These are phyloP conservation scores for Daldinia sp. DNA, from an alignment of 2,329 filamentous ascomycete species.

Conservation along the genomic window DNA sequence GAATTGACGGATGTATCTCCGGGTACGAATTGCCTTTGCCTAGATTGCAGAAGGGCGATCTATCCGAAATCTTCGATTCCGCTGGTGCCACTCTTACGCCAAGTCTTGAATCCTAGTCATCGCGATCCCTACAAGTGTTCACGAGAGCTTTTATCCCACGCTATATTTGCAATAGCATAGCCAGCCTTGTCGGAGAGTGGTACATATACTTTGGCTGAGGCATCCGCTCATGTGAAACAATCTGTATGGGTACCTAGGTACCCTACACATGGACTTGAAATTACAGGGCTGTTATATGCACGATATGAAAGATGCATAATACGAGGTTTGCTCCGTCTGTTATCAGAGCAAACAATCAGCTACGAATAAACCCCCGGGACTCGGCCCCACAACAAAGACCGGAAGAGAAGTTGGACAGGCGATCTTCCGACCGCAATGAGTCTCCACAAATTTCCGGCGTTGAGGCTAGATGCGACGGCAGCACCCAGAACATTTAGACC, in stretches of 20 bases:
- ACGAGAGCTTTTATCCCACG: not conserved
- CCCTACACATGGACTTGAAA: not conserved
- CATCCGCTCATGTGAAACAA: conserved; percentile 8
- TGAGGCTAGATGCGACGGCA: conserved; percentile 35
- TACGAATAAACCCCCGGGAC: conserved; percentile 19
- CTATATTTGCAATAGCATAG: not conserved
- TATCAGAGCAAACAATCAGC: conserved; percentile 9
- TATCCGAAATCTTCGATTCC: not conserved
- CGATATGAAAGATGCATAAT: conserved; percentile 16
- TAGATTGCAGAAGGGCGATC: not conserved
- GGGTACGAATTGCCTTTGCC: not conserved
- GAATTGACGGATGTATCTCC: not conserved
- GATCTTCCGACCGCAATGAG: conserved; percentile 36
- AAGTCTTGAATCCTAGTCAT: not conserved
- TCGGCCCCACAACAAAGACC: conserved; percentile 34
- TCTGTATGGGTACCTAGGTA: not conserved
- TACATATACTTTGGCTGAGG: not conserved
- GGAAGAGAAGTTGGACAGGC: conserved; percentile 24
- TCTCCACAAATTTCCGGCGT: conserved; percentile 38
- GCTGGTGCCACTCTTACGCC: not conserved
- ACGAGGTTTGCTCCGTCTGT: conserved; percentile 18
- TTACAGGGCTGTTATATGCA: conserved; percentile 6
- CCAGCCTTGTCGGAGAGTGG: not conserved
- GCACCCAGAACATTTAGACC: conserved; percentile 25
- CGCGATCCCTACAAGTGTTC: not conserved